Conservation (phyloP, 441 rosid species). For the Erysimum cheiri region DNA sequence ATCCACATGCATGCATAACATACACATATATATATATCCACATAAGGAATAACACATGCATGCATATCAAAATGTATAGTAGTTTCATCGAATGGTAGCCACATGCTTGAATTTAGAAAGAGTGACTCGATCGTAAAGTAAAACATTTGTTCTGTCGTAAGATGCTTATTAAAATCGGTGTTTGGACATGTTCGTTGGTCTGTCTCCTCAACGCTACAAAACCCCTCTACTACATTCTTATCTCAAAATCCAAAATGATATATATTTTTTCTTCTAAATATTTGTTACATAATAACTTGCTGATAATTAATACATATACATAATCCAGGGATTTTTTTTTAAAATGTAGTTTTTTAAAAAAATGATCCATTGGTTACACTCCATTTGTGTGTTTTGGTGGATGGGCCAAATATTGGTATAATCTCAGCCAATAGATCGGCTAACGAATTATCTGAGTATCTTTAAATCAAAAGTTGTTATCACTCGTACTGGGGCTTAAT, state of each 20-base stretch:
- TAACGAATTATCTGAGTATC: neutral
- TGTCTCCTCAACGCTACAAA: neutral
- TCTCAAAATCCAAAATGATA: constrained; percentile 12
- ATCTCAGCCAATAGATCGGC: constrained; percentile 11
- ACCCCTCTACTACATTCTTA: constrained; percentile 3
- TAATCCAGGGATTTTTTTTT: neutral
- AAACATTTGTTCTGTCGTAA: constrained; percentile 13
- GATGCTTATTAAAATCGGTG: constrained; percentile 7
- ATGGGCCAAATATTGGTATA: neutral
- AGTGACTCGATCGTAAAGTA: neutral
- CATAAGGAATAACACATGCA: constrained; percentile 36
- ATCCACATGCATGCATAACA: neutral
- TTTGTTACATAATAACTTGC: neutral
- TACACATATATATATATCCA: neutral
- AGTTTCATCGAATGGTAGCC: constrained; percentile 35
- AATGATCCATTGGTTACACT: neutral
- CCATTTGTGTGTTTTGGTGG: neutral
- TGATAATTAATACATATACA: neutral
- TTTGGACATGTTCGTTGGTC: constrained; percentile 1
- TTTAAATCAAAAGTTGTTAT: neutral
- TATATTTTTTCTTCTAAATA: neutral
- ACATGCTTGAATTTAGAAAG: constrained; percentile 17
- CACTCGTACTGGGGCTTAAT: neutral
- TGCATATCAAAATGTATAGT: constrained; percentile 16
- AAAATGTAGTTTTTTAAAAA: neutral